Evolutionary conservation across 129 eudicot genomes (phyloP).

Genomic region (Saussurea involucrata): DNA sequence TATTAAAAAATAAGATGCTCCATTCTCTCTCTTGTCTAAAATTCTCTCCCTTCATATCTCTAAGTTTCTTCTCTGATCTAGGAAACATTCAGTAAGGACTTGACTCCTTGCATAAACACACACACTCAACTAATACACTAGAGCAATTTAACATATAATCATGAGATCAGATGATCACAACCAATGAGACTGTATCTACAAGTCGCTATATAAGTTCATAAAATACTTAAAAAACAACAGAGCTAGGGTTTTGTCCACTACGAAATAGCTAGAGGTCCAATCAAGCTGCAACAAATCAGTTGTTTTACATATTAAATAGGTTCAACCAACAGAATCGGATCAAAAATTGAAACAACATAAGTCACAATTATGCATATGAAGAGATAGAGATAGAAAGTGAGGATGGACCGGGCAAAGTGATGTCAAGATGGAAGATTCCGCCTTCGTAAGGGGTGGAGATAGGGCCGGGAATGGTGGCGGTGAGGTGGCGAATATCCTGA

Average conservation of each 20-base stretch:
- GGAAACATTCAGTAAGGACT: background rate
- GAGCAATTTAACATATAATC: background rate
- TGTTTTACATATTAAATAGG: background rate
- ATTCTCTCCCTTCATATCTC: background rate
- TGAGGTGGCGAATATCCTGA: conserved; percentile 52
- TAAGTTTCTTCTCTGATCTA: background rate
- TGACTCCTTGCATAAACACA: background rate
- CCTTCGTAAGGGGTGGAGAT: conserved; percentile 83
- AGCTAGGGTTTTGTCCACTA: conserved; percentile 5
- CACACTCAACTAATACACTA: background rate
- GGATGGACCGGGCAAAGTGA: conserved; percentile 58
- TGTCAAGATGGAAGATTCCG: conserved; percentile 75
- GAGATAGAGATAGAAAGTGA: background rate
- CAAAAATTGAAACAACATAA: background rate
- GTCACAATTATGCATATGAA: background rate
- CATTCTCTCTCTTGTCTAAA: background rate
- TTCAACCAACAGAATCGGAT: background rate
- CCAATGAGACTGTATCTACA: conserved; percentile 2
- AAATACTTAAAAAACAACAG: background rate
- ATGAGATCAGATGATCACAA: conserved; percentile 5
- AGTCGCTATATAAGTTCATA: background rate
- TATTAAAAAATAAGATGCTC: background rate
- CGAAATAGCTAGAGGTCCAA: conserved; percentile 7
- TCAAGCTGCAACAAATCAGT: background rate
- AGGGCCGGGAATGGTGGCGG: conserved; percentile 86